Evolutionary conservation across 371 early-diverging fungal species (phyloP).

Genomic region (Catenaria anguillulae): DNA sequence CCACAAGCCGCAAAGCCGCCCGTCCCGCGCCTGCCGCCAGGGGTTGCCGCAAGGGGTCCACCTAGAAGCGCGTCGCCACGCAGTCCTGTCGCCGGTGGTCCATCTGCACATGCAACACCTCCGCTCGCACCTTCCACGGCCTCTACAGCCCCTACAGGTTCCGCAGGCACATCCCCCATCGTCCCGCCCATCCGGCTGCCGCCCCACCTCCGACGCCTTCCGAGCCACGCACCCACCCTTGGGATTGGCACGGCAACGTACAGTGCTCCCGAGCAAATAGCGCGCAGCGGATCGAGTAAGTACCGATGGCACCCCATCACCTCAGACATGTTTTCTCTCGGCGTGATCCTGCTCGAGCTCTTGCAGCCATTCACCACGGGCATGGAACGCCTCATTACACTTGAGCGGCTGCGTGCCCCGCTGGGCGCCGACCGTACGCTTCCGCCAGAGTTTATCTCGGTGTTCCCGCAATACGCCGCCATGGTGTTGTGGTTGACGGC

Average conservation of each 20-base stretch:
- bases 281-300: constrained; percentile 27
- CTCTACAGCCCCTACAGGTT: too few species aligned
- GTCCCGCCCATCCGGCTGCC: not conserved
- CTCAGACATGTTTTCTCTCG: constrained; percentile 53
- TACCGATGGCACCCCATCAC: constrained; percentile 33
- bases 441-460: constrained; percentile 52
- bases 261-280: constrained; percentile 85
- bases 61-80: too few species aligned
- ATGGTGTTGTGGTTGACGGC: constrained; percentile 63
- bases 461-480: constrained; percentile 65
- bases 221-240: constrained; percentile 21
- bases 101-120: too few species aligned
- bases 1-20: too few species aligned
- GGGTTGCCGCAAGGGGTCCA: too few species aligned
- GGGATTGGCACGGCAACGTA: constrained; percentile 72
- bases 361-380: constrained; percentile 43
- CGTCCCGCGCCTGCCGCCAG: too few species aligned
- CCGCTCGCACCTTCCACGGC: too few species aligned
- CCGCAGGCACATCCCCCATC: too few species aligned
- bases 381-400: constrained; percentile 47
- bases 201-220: constrained; percentile 7
- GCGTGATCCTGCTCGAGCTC: constrained; percentile 54
- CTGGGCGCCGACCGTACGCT: constrained; percentile 30
- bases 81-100: too few species aligned
- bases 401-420: constrained; percentile 34